Evolutionary conservation across 495 filamentous ascomycete species (phyloP), one percentile per base, ranked within the genome.

Genomic region (Staphylotrichum tortipilum): DNA sequence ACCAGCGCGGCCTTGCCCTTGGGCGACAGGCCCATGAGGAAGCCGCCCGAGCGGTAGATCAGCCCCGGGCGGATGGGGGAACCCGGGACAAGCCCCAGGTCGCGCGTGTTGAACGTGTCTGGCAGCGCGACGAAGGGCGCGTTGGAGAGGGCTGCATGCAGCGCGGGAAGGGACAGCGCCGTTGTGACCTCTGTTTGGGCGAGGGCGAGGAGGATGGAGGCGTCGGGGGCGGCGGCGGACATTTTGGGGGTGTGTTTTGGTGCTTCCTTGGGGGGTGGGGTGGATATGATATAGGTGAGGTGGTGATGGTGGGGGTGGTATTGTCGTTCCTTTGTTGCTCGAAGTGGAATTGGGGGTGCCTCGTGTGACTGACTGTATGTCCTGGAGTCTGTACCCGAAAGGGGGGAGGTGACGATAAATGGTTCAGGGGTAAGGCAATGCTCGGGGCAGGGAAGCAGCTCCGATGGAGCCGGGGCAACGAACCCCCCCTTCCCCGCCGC

Each of bases 101-200:
- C 47, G 62, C 70, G 39, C 28, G 78, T 65, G 58, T 82, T 81
- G 62, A 73, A 68, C 22, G 64, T 67, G 22, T 75, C 74, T 8
- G 73, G 71, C 46, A 81, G 53, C 47, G 64, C 57, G 43, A 78
- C 59, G 60, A 83, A 83, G 14, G 80, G 80, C 7, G 77, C 66
- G 14, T 57, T 40, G 6, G 70, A 65, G 18, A 77, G 55, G 31
- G 62, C 57, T 0, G 58, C 47, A 17, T 39, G 28, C 31, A 72
- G 58, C 19, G 55, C 38, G 31, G 60, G 48, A 7, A 50, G 36
- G 0, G 63, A 52, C 31, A 75, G 55, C 36, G 67, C 59, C 5
- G 52, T 33, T 22, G 46, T 41, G 33, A 68, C 69, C 48, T 70
- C 69, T 11, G 66, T 70, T 24, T 56, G 38, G 43, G 65, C 50